These are phyloP conservation scores for Wakefieldia striispora DNA, from an alignment of 768 basidiomycete genomes.

Conservation along the genomic window DNA sequence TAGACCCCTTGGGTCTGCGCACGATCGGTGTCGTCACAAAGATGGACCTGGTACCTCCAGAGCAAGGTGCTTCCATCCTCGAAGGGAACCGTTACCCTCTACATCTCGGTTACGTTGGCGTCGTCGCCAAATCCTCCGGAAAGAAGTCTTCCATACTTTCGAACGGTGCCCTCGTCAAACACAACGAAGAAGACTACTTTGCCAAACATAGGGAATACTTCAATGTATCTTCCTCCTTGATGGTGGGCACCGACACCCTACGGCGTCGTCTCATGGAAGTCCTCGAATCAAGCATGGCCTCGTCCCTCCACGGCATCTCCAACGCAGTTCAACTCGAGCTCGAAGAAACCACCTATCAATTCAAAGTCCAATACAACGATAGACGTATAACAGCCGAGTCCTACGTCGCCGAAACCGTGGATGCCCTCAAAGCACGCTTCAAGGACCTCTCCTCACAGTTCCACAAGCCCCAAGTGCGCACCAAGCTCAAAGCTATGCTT, in stretches of 20 bases:
- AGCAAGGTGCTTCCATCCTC: conserved; percentile 77
- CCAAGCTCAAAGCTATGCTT: conserved; percentile 86
- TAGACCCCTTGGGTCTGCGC: conserved; percentile 91
- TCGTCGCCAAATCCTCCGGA: conserved; percentile 79
- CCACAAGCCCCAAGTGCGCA: conserved; percentile 83
- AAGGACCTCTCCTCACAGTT: conserved; percentile 83
- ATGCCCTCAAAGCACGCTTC: conserved; percentile 86
- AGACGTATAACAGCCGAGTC: conserved; percentile 92
- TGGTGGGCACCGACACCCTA: conserved; percentile 91
- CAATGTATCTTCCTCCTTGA: conserved; percentile 58
- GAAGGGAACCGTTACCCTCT: conserved; percentile 93
- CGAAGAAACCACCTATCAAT: conserved; percentile 96
- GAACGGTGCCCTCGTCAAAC: conserved; percentile 47
- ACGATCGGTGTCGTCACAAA: conserved; percentile 99
- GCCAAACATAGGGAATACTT: conserved; percentile 59
- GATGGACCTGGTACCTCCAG: conserved; percentile 94
- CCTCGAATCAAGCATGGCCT: conserved; percentile 95
- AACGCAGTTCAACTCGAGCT: conserved; percentile 97
- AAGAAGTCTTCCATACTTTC: conserved; percentile 53
- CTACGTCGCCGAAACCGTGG: conserved; percentile 97
- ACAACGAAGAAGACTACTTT: conserved; percentile 69
- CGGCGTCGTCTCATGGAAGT: conserved; percentile 94
- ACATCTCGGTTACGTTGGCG: conserved; percentile 95
- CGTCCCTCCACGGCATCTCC: conserved; percentile 91
- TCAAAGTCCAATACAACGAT: conserved; percentile 99